Evolutionary conservation across 2,329 filamentous ascomycete genomes (phyloP), one percentile per base, ranked within the genome.

Genomic region (Rhinocladiella mackenziei): DNA sequence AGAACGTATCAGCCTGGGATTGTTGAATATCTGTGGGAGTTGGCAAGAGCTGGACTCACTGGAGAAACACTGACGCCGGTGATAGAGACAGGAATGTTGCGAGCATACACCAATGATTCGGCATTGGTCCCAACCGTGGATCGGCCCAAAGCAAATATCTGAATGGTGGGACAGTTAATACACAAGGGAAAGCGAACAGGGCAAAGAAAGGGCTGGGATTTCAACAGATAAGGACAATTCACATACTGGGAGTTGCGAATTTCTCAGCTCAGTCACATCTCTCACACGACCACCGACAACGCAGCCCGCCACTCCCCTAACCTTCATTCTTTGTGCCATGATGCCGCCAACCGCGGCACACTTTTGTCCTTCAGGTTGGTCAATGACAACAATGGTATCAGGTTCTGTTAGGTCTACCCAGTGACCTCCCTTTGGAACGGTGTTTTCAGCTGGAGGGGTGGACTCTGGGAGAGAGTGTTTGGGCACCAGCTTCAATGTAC

Each of bases 291-390:
- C 84, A 54, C 79, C 74, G 5, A 86, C 80, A n/a, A 88, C 66
- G 8, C 83, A 73, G 2, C 74, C 83, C 53, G 71, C 69, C 13
- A 76, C 77, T 10, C 77, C 76, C 8, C 81, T 70, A 10, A 74
- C 61, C 56, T 80, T 78, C 75, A 88, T 84, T 14, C 84, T 72
- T 20, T 76, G 68, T 4, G 82, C 84, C 76, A 88, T 84, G 53
- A 89, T 86, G 13, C 84, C 84, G n/a, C 85, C 85, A 4, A 86
- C 74, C 5, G 86, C 74, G 4, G 84, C 84, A 63, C 84, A 86
- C 39, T 72, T 73, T 60, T 87, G 83, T 1, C 70, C 73, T 0
- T 68, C 58, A 0, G 83, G 81, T 57, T 88, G 83, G 49, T 78
- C 76, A 46, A 88, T 73, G 3, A 89, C 67, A 3, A 81, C 77